phyloP scores from a whole-genome alignment of 164 flowering plant genomes.

The Macadamia tetraphylla region DNA sequence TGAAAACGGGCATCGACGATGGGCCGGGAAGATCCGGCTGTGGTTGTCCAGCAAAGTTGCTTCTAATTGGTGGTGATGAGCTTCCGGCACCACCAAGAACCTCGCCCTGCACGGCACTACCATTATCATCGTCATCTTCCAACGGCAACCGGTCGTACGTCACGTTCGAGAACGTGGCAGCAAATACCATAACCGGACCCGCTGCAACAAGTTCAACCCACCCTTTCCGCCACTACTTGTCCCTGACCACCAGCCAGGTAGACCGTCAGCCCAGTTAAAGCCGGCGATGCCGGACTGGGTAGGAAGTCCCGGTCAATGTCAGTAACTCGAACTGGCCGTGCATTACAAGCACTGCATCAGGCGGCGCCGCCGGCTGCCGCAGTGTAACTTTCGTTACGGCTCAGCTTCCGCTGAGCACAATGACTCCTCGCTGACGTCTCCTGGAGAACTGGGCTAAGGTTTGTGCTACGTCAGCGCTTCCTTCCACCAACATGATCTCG shows the following conservation, averaged over 20 bases:
- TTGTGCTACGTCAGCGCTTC: constrained; percentile 62
- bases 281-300: constrained; percentile 72
- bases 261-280: constrained; percentile 67
- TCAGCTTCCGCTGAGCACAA: constrained; percentile 67
- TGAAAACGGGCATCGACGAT: constrained; percentile 20
- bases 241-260: constrained; percentile 72
- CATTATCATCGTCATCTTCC: constrained; percentile 41
- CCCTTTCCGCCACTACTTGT: constrained; percentile 66
- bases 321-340: constrained; percentile 76
- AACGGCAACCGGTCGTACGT: constrained; percentile 65
- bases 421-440: constrained; percentile 63
- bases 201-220: constrained; percentile 68
- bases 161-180: constrained; percentile 70
- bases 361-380: constrained; percentile 59
- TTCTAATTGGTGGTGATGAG: constrained; percentile 12
- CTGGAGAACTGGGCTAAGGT: constrained; percentile 59
- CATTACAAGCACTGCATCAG: constrained; percentile 48
- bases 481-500: constrained; percentile 64
- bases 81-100: constrained; percentile 3
- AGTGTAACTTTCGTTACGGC: constrained; percentile 62
- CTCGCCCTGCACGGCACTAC: constrained; percentile 10
- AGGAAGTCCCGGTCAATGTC: constrained; percentile 66
- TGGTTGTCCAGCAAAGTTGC: constrained; percentile 1
- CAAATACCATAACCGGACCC: constrained; percentile 70
- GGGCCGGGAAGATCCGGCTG: constrained; percentile 16